Evolutionary conservation across 129 eudicot genomes (phyloP), one percentile per base, ranked within the genome.

Genomic region (Centaurea solstitialis): DNA sequence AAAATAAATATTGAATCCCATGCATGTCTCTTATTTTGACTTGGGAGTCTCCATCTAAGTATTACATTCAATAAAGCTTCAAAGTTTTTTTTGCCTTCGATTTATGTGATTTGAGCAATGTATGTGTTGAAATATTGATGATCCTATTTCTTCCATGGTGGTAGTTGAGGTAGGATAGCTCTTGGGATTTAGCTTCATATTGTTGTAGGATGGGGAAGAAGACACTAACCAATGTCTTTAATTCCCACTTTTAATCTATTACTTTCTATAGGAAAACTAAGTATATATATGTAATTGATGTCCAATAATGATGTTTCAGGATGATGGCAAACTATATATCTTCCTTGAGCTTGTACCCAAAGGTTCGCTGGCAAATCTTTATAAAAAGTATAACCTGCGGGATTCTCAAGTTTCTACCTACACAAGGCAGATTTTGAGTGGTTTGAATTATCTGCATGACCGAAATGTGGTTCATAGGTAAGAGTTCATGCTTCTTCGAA

Each of bases 381-480:
- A 89, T 77, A 88, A 72, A 50, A 88, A 79, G 87, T 90, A 94
- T 85, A 82, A 73, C 41, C 85, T 94, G 67, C 85, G 87, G 17
- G 97, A 91, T 84, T 85, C 95, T 69, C 94, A 89, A 76, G 97
- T 86, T 26, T 91, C 97, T 35, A 89, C 80, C n/a, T 94, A 94
- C 89, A 94, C 98, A 38, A 84, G 98, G 86, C 97, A 94, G 86
- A 94, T 94, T 78, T 81, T 94, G 83, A 77, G 76, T 57, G 98
- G 98, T 71, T 81, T 94, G 86, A 81, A 68, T 70, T 94, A 94
- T 85, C 91, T 94, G 35, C 97, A 94, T 74, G 75, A 75, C 72
- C 86, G 87, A 76, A 83, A 90, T 81, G 95, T 94, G 71, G 92
- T 94, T 70, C 98, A 94, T 83, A 88, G 98, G 98, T 94, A 83